Evolutionary conservation across 352 stramenopile genomes (phyloP).

Genomic region (Pythium periplocum): DNA sequence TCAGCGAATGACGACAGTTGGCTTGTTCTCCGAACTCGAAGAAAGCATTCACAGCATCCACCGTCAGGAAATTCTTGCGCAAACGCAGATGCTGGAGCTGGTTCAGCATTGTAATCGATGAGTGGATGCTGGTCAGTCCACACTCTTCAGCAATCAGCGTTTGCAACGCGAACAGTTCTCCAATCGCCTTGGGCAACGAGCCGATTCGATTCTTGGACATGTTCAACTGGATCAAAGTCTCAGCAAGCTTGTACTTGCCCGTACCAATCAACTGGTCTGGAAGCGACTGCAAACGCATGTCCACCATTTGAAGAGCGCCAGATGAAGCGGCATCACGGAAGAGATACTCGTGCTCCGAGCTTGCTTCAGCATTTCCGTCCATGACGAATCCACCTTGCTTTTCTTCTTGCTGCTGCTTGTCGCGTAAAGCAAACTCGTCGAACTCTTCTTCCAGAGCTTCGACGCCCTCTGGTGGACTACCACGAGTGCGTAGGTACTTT

Average conservation of each 20-base stretch:
- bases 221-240: constrained; percentile 57
- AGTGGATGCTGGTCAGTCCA: constrained; percentile 41
- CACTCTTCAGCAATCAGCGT: constrained; percentile 73
- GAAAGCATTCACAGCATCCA: constrained; percentile 37
- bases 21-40: constrained; percentile 21
- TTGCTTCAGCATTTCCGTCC: constrained; percentile 10
- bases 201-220: constrained; percentile 67
- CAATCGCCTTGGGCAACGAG: constrained; percentile 36
- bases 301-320: constrained; percentile 42
- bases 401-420: constrained; percentile 40
- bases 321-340: constrained; percentile 62
- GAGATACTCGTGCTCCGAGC: constrained; percentile 45
- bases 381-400: constrained; percentile 14
- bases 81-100: constrained; percentile 56
- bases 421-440: constrained; percentile 54
- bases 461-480: constrained; percentile 49
- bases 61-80: constrained; percentile 73
- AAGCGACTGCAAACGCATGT: constrained; percentile 47
- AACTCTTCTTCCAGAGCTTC: constrained; percentile 63
- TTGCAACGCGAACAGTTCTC: constrained; percentile 44
- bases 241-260: constrained; percentile 45
- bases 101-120: constrained; percentile 42
- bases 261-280: constrained; percentile 28
- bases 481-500: constrained; percentile 79
- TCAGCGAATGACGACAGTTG: constrained; percentile 36